Evolutionary conservation across 805 yeast species (phyloP).

Genomic region (Saturnispora quitensis): DNA sequence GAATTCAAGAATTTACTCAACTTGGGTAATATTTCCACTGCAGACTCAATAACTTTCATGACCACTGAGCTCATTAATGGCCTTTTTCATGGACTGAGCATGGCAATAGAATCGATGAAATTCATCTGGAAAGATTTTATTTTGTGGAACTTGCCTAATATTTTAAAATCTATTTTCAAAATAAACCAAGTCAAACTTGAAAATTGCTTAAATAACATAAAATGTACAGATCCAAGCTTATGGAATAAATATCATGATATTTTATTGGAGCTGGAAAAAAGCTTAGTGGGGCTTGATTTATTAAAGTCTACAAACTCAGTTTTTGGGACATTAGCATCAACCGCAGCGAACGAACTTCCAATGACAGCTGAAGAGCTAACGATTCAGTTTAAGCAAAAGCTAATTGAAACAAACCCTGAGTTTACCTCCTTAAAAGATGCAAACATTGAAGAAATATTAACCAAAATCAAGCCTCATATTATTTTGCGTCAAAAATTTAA

Average conservation of each 20-base stretch:
- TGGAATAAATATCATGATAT: slow-evolving; percentile 10
- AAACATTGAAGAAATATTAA: slow-evolving; percentile 40
- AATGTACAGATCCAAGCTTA: slow-evolving; percentile 16
- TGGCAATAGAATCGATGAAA: slow-evolving; percentile 15
- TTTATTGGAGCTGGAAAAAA: slow-evolving; percentile 14
- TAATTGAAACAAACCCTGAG: slow-evolving; percentile 36
- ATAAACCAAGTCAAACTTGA: slow-evolving; percentile 24
- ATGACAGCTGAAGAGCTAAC: slow-evolving; percentile 11
- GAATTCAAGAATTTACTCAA: slow-evolving; percentile 21
- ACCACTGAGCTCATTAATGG: slow-evolving; percentile 22
- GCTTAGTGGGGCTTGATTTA: slow-evolving; percentile 18
- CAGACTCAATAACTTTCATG: slow-evolving; percentile 24
- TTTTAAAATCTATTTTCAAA: slow-evolving; percentile 19
- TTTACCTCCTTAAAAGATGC: slow-evolving; percentile 44
- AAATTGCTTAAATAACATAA: slow-evolving; percentile 14
- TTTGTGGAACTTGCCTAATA: slow-evolving; percentile 19
- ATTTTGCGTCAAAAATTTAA: slow-evolving; percentile 35
- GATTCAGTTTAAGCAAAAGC: slow-evolving; percentile 16
- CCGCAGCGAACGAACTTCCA: not conserved
- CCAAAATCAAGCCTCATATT: slow-evolving; percentile 37
- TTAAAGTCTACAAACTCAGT: slow-evolving; percentile 12
- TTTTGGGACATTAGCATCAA: slow-evolving; percentile 4
- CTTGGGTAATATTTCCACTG: slow-evolving; percentile 22
- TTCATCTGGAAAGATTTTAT: slow-evolving; percentile 24
- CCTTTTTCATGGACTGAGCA: slow-evolving; percentile 20